These are phyloP conservation scores for Diplodia corticola DNA, from an alignment of 2,329 filamentous ascomycete genomes.

Conservation along the genomic window DNA sequence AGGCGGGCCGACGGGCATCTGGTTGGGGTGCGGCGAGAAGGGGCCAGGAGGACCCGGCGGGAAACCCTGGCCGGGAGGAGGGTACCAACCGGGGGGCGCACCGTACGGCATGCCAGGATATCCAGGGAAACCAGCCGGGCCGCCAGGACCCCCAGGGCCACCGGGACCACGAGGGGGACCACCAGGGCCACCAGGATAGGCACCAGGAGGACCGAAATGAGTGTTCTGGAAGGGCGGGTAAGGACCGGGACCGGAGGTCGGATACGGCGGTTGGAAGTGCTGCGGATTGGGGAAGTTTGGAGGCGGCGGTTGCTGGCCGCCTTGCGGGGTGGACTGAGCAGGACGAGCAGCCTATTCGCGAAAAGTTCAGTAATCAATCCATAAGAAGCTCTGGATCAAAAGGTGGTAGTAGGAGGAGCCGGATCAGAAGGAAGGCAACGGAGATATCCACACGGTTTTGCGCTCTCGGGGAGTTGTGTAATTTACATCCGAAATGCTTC, in stretches of 20 bases:
- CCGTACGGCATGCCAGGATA: conserved; percentile 78
- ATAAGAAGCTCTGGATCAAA: background rate
- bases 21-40: conserved; percentile 61
- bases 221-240: conserved; percentile 49
- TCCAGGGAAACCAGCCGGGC: conserved; percentile 54
- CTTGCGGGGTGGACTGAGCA: conserved; percentile 30
- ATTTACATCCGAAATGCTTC: conserved; percentile 98
- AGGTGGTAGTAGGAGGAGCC: background rate
- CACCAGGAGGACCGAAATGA: conserved; percentile 49
- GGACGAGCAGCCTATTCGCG: conserved; percentile 22
- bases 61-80: conserved; percentile 72
- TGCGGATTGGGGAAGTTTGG: conserved; percentile 34
- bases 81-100: conserved; percentile 76
- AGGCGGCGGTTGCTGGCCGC: conserved; percentile 38
- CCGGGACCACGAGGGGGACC: conserved; percentile 38
- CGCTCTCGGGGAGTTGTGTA: conserved; percentile 79
- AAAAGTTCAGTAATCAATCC: conserved; percentile 12
- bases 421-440: conserved; percentile 99
- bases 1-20: conserved; percentile 58
- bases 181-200: conserved; percentile 41
- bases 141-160: conserved; percentile 34
- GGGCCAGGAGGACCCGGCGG: conserved; percentile 63
- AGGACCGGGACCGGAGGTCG: conserved; percentile 38
- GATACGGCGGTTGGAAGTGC: conserved; percentile 22
- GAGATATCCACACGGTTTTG: conserved; percentile 95